phyloP scores from a whole-genome alignment of 495 filamentous ascomycete genomes.

The Lophium mytilinum region DNA sequence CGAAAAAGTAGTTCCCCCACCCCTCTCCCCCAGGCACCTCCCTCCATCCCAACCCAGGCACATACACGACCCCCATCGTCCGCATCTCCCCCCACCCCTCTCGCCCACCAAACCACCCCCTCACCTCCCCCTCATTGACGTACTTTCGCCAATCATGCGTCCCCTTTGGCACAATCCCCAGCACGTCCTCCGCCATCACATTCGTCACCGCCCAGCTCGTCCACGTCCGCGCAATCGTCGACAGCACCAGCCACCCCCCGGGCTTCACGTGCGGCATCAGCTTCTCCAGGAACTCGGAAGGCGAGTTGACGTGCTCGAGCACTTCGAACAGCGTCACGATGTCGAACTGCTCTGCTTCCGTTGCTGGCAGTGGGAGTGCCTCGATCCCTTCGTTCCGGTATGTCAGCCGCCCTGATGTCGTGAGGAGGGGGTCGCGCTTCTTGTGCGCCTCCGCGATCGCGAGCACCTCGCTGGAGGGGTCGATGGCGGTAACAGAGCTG shows the following conservation, averaged over 20 bases:
- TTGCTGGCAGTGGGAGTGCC: slow-evolving; percentile 42
- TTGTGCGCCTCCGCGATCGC: slow-evolving; percentile 69
- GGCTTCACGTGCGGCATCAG: slow-evolving; percentile 70
- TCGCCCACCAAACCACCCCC: slow-evolving; percentile 46
- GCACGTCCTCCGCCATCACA: slow-evolving; percentile 79
- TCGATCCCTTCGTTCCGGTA: slow-evolving; percentile 72
- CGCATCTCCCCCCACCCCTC: slow-evolving; percentile 45
- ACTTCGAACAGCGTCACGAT: slow-evolving; percentile 88
- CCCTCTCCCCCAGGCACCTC: slow-evolving; percentile 73
- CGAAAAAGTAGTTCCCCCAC: slow-evolving; percentile 96
- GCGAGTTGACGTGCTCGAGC: slow-evolving; percentile 76
- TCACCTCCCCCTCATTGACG: slow-evolving; percentile 76
- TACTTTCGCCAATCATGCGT: slow-evolving; percentile 97
- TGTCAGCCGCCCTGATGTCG: slow-evolving; percentile 46
- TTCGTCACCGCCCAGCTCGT: slow-evolving; percentile 87
- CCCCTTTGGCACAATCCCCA: slow-evolving; percentile 79
- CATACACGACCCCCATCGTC: slow-evolving; percentile 80
- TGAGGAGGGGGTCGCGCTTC: slow-evolving; percentile 52
- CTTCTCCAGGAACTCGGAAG: slow-evolving; percentile 58
- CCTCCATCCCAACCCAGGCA: slow-evolving; percentile 88
- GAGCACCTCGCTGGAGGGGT: slow-evolving; percentile 73
- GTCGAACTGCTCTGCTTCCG: slow-evolving; percentile 45
- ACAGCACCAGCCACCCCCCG: slow-evolving; percentile 85
- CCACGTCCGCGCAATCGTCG: slow-evolving; percentile 83
- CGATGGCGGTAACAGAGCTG: slow-evolving; percentile 67